Evolutionary conservation across 179 eudicot genomes (phyloP).

Genomic region (Camellia oleifera): DNA sequence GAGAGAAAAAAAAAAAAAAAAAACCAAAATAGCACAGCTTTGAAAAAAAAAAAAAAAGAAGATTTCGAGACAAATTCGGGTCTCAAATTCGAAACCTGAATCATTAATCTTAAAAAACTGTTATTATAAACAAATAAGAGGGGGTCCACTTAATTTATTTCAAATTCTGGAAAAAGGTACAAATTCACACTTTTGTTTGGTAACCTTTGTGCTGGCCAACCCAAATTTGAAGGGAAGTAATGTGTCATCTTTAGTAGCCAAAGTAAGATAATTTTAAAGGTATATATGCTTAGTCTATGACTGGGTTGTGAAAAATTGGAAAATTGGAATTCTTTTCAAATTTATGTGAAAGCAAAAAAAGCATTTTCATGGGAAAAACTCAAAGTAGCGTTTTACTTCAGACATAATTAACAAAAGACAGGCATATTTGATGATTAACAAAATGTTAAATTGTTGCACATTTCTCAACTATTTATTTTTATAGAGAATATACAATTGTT

Average conservation of each 20-base stretch:
- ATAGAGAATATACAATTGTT: no score
- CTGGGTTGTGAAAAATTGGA: neutral
- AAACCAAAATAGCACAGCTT: no score
- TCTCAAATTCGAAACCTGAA: no score
- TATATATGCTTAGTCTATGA: neutral
- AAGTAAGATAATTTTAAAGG: neutral
- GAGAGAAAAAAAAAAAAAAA: no score
- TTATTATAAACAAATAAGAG: neutral
- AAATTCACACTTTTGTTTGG: neutral
- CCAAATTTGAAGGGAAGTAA: constrained; percentile 5
- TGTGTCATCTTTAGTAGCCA: constrained; percentile 1
- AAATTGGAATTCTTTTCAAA: neutral
- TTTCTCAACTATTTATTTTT: no score
- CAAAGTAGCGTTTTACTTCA: neutral
- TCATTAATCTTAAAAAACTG: neutral
- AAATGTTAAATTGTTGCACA: no score
- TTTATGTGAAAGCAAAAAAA: constrained; percentile 13
- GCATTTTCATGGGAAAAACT: neutral
- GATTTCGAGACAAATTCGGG: no score
- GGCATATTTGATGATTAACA: neutral
- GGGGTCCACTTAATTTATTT: neutral
- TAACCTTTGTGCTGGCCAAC: constrained; percentile 17
- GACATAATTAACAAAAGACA: neutral
- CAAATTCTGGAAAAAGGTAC: constrained; percentile 1
- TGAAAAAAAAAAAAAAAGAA: no score